Evolutionary conservation across 768 basidiomycete species (phyloP), one percentile per base, ranked within the genome.

Genomic region (Psilocybe sp.): DNA sequence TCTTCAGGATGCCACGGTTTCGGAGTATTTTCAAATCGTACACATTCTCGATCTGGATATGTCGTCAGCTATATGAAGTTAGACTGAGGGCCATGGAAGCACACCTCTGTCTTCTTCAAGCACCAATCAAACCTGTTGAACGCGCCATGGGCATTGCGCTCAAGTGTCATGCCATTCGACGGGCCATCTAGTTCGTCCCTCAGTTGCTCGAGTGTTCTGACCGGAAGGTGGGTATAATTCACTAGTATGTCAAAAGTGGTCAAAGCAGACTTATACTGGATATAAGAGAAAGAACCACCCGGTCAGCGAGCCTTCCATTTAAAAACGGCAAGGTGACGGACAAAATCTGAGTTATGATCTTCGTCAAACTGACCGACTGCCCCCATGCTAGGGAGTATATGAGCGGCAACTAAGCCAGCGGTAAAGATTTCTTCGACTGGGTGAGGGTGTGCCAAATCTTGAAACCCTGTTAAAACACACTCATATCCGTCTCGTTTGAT

Each of bases 101-200:
- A 35, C 13, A 56, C 55, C 28, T 40, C 23, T 4, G 23, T 52
- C 13, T 15, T 18, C 50, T 57, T 50, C 32, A 57, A 32, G 49
- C 50, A 54, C 56, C 56, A 55, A 33, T 44, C 5, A 39, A 58
- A 55, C 2, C 19, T 34, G 34, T 51, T 42, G 31, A 38, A 58
- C 3, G 49, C 39, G 0, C 34, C 1, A 20, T 42, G 46, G 14
- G 52, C 46, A 36, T 55, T 14, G 5, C 1, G 1, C 40, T 55
- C 15, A 33, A 58, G 51, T 1, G 35, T 45, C 38, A 55, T 48
- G 7, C 49, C 50, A 47, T 58, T 58, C 2, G 51, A 53, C 5
- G 49, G 41, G 19, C 44, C 28, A 31, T 54, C 49, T 23, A 50
- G 14, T 7, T 33, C 18, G 12, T 45, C n/a, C 1, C 44, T 14